Conservation (phyloP, 192 early-diverging fungal genomes). For the Backusella mclennaniae region DNA sequence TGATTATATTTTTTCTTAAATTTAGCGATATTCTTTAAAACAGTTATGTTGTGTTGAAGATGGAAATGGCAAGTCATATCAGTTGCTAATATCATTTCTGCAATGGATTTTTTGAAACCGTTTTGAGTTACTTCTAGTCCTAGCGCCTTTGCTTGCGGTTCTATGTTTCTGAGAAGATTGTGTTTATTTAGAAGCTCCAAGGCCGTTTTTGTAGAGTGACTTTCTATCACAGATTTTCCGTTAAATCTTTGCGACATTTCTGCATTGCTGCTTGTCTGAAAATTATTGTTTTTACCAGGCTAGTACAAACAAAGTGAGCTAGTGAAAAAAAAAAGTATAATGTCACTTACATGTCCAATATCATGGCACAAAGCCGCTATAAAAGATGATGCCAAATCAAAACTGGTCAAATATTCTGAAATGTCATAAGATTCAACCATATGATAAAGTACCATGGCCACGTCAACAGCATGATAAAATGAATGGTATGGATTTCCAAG, state of each 20-base stretch:
- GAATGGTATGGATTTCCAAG: conserved; percentile 84
- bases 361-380: conserved; percentile 91
- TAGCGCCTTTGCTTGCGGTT: conserved; percentile 41
- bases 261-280: conserved; percentile 82
- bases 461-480: conserved; percentile 91
- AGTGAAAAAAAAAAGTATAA: conserved; percentile 9
- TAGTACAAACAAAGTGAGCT: conserved; percentile 34
- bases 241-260: conserved; percentile 70
- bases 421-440: conserved; percentile 70
- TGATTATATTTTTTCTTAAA: neutral
- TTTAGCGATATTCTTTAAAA: conserved; percentile 35
- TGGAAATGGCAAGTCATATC: conserved; percentile 91
- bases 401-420: conserved; percentile 59
- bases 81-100: conserved; percentile 81
- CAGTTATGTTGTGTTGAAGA: conserved; percentile 47
- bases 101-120: conserved; percentile 44
- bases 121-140: conserved; percentile 47
- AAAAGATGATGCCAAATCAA: conserved; percentile 73
- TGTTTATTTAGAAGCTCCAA: conserved; percentile 73
- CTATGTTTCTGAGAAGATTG: conserved; percentile 59
- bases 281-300: conserved; percentile 92
- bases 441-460: conserved; percentile 78
- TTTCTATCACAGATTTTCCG: conserved; percentile 82
- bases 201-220: conserved; percentile 74
- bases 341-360: conserved; percentile 69